A percentile compares a stretch with the other conserved stretches of the same genome.
Conservation (phyloP, 2,329 filamentous ascomycete species). For the Botrytis paeoniae region DNA sequence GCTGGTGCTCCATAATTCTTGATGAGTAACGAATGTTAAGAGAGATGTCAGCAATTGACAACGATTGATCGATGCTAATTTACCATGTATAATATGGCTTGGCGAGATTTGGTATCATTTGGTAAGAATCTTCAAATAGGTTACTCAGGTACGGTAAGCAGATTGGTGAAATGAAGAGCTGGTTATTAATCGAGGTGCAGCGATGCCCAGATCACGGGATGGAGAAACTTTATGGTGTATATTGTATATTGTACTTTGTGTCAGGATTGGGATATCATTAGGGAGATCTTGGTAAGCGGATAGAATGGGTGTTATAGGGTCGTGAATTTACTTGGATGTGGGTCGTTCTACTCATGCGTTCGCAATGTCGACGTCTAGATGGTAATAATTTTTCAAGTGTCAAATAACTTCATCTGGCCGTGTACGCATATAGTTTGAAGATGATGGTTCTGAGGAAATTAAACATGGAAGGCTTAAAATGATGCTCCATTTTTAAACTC, state of each 20-base stretch:
- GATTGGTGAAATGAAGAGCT: background rate
- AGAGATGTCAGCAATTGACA: slow-evolving; percentile 4
- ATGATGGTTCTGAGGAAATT: background rate
- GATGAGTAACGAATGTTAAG: background rate
- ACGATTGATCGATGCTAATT: background rate
- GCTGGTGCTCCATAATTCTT: background rate
- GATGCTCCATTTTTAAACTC: background rate
- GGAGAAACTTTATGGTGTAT: background rate
- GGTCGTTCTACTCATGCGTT: background rate
- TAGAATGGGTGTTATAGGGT: background rate
- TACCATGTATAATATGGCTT: background rate
- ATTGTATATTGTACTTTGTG: background rate
- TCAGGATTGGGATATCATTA: background rate
- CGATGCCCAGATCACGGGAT: background rate
- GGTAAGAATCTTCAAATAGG: background rate
- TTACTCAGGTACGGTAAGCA: background rate
- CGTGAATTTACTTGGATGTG: background rate
- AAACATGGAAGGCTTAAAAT: background rate
- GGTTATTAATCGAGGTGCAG: background rate
- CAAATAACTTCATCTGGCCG: background rate
- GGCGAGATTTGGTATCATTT: background rate
- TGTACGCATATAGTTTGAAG: background rate
- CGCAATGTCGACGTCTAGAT: background rate
- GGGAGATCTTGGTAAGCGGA: background rate
- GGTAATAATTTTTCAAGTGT: background rate